Evolutionary conservation across 352 stramenopile genomes (phyloP).

Genomic region (Globisporangium recalcitrans): DNA sequence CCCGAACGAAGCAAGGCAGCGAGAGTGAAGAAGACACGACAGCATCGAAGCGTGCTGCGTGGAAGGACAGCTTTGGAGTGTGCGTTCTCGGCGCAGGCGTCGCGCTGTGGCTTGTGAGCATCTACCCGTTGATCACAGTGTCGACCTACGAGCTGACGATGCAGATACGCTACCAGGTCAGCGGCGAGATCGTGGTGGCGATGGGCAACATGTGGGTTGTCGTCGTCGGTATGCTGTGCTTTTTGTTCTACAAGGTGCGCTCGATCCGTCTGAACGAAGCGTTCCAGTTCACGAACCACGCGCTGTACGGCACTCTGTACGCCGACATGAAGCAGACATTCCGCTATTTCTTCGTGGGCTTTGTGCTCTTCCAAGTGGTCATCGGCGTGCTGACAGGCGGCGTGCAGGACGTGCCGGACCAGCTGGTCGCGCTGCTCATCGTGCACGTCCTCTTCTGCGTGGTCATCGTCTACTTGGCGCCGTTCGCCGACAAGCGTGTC

Average conservation of each 20-base stretch:
- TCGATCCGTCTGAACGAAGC: slow-evolving; percentile 29
- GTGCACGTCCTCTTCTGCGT: slow-evolving; percentile 48
- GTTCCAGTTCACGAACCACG: slow-evolving; percentile 44
- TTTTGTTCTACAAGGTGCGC: slow-evolving; percentile 39
- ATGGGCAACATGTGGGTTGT: slow-evolving; percentile 44
- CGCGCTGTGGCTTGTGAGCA: slow-evolving; percentile 45
- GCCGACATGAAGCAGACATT: slow-evolving; percentile 41
- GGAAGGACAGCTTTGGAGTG: slow-evolving; percentile 39
- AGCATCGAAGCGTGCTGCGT: slow-evolving; percentile 14
- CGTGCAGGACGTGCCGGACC: slow-evolving; percentile 35
- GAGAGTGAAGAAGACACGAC: slow-evolving; percentile 1
- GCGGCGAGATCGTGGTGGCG: slow-evolving; percentile 35
- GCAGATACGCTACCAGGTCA: slow-evolving; percentile 50
- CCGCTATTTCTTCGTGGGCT: slow-evolving; percentile 61
- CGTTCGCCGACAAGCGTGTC: slow-evolving; percentile 37
- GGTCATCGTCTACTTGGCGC: slow-evolving; percentile 40
- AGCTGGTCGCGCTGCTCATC: slow-evolving; percentile 50
- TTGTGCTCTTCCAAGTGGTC: slow-evolving; percentile 41
- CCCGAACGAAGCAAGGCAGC: not conserved
- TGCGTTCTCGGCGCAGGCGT: slow-evolving; percentile 45
- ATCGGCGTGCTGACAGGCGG: slow-evolving; percentile 46
- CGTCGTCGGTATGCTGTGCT: slow-evolving; percentile 33
- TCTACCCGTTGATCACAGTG: slow-evolving; percentile 52
- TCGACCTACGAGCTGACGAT: slow-evolving; percentile 61
- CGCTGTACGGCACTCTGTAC: slow-evolving; percentile 57